Evolutionary conservation across 2,329 filamentous ascomycete genomes (phyloP).

Genomic region (Xylaria polymorpha): DNA sequence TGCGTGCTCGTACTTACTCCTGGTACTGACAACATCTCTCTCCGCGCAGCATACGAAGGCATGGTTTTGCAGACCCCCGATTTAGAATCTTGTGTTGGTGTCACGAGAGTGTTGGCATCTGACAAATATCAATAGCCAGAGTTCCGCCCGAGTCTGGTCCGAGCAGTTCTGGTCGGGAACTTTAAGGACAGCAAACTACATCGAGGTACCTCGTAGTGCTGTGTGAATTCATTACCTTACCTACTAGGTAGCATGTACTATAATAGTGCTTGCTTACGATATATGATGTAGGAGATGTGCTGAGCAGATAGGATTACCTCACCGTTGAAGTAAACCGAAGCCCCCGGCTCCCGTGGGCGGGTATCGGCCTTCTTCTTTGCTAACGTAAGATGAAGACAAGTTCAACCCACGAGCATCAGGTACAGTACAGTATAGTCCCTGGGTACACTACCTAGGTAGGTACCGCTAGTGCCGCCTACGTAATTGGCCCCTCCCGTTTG

Average conservation of each 20-base stretch:
- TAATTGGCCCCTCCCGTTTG: neutral
- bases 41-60: neutral
- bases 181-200: neutral
- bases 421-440: neutral
- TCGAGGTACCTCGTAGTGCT: neutral
- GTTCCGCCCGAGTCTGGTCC: slow-evolving; percentile 10
- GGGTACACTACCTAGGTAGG: neutral
- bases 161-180: neutral
- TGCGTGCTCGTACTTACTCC: neutral
- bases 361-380: slow-evolving; percentile 7
- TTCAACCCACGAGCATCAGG: slow-evolving; percentile 1
- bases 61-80: slow-evolving; percentile 18
- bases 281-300: slow-evolving; percentile 8
- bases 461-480: neutral
- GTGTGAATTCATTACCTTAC: neutral
- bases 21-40: slow-evolving; percentile 1
- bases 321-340: slow-evolving; percentile 5
- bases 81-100: slow-evolving; percentile 20
- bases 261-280: slow-evolving; percentile 22
- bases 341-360: slow-evolving; percentile 7
- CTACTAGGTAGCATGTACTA: neutral
- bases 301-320: slow-evolving; percentile 2
- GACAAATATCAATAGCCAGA: slow-evolving; percentile 23
- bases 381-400: slow-evolving; percentile 17
- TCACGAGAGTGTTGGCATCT: slow-evolving; percentile 21